A percentile compares a stretch with the other conserved stretches of the same genome.
Conservation (phyloP, 345 rosid species). For the Reutealis trisperma region DNA sequence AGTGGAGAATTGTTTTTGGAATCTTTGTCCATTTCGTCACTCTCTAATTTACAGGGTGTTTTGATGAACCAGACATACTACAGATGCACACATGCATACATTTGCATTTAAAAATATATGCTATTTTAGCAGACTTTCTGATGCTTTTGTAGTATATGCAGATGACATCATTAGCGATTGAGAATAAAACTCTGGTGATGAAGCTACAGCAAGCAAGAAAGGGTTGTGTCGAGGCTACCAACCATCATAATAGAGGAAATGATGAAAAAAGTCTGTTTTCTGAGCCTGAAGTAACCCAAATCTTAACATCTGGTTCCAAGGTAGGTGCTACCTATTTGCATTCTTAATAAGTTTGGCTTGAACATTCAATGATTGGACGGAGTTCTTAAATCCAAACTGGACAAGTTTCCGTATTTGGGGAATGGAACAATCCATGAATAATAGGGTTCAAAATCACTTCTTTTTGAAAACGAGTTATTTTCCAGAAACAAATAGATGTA, state of each 20-base stretch:
- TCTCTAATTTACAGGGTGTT: not conserved
- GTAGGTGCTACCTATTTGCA: constrained; percentile 23
- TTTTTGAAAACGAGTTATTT: not conserved
- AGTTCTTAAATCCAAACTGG: not conserved
- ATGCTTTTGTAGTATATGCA: constrained; percentile 29
- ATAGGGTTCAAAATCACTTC: no score
- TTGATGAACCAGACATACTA: not conserved
- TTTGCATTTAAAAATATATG: not conserved
- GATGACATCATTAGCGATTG: constrained; percentile 59
- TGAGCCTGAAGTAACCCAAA: constrained; percentile 28
- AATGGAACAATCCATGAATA: not conserved
- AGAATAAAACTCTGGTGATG: constrained; percentile 58
- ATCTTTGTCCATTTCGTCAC: not conserved
- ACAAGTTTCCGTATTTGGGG: not conserved
- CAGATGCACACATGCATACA: not conserved
- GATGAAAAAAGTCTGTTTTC: constrained; percentile 20
- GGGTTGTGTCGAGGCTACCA: constrained; percentile 20
- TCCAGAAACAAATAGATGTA: not conserved
- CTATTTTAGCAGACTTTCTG: not conserved
- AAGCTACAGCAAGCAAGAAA: constrained; percentile 53
- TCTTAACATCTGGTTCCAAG: constrained; percentile 33
- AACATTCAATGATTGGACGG: not conserved
- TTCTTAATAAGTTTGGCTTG: constrained; percentile 12
- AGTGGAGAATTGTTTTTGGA: not conserved
- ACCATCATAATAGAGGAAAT: constrained; percentile 20